These are phyloP conservation scores for maize (Zea mays) DNA, from an alignment of 176 grass and related monocot genomes.

Conservation along the genomic window Zm-B73-REFERENCE-NAM-5.0 NC_050100.1:72781501-72782000, in stretches of 20 bases:
- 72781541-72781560: constrained; percentile 8
- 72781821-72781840: constrained; percentile 8
- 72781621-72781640: not conserved
- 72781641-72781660: not conserved
- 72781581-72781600: constrained; percentile 4
- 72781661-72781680: constrained; percentile 2
- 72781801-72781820: not conserved
- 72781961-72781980: constrained; percentile 75
- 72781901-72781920: constrained; percentile 10
- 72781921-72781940: not conserved
- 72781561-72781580: constrained; percentile 15
- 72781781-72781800: not conserved
- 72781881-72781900: constrained; percentile 11
- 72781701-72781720: not conserved
- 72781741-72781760: constrained; percentile 25
- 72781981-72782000: constrained; percentile 94
- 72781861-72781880: constrained; percentile 11
- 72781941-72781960: constrained; percentile 20
- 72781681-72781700: constrained; percentile 7
- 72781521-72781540: constrained; percentile 6
- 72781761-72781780: not conserved
- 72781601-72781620: not conserved
- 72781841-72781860: not conserved
- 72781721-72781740: not conserved
- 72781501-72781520: constrained; percentile 9